phyloP scores from a whole-genome alignment of 495 filamentous ascomycete species.

The Diplogelasinospora grovesii region DNA sequence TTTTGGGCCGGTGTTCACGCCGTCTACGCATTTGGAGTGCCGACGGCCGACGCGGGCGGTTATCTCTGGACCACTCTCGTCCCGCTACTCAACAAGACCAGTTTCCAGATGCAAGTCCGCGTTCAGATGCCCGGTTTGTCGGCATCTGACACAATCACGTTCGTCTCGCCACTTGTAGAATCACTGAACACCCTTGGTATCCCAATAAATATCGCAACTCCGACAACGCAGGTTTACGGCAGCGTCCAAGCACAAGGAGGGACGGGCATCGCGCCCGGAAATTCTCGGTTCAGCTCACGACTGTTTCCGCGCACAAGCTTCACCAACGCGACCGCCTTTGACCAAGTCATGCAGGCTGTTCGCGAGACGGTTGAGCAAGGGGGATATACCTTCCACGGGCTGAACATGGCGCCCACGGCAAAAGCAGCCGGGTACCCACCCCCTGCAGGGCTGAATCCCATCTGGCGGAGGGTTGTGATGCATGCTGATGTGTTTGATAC shows the following conservation, averaged over 20 bases:
- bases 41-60: constrained; percentile 35
- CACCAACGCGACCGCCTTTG: constrained; percentile 24
- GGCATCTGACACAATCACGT: constrained; percentile 8
- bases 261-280: constrained; percentile 18
- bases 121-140: constrained; percentile 22
- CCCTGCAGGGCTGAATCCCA: constrained; percentile 42
- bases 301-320: constrained; percentile 43
- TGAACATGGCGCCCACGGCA: constrained; percentile 34
- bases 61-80: constrained; percentile 37
- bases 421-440: constrained; percentile 25
- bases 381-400: constrained; percentile 38
- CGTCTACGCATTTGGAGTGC: constrained; percentile 35
- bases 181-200: constrained; percentile 24
- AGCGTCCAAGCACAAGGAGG: background rate
- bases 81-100: constrained; percentile 9
- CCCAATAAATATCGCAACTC: constrained; percentile 17
- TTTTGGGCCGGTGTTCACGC: constrained; percentile 44
- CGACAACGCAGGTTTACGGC: constrained; percentile 12
- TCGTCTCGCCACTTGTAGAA: constrained; percentile 27
- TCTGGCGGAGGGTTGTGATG: constrained; percentile 48
- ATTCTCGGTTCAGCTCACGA: constrained; percentile 37
- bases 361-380: constrained; percentile 31
- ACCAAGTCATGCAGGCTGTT: constrained; percentile 35
- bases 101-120: constrained; percentile 24
- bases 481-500: constrained; percentile 42